These are phyloP conservation scores for Malus hybrid DNA, from an alignment of 331 rosid genomes.

Conservation along the genomic window DNA sequence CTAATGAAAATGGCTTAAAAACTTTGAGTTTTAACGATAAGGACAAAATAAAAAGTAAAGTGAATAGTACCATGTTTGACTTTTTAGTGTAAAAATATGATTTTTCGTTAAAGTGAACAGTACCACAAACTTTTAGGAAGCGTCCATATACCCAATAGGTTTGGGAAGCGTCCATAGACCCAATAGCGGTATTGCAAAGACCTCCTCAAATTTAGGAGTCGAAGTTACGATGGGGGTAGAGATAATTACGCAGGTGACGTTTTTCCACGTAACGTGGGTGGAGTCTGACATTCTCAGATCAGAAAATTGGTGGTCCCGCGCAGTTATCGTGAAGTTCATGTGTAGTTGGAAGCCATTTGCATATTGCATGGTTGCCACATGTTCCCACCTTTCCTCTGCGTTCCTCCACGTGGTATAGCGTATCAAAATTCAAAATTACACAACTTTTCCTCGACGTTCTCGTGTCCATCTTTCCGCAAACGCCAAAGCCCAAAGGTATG, in stretches of 20 bases:
- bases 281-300: neutral
- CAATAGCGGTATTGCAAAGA: neutral
- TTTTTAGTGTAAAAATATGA: too few species aligned
- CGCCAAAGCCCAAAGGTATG: too few species aligned
- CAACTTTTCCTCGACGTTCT: neutral
- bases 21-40: too few species aligned
- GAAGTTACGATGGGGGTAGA: neutral
- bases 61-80: too few species aligned
- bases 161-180: constrained; percentile 7
- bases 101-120: too few species aligned
- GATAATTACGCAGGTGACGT: constrained; percentile 8
- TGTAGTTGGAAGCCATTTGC: neutral
- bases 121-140: too few species aligned
- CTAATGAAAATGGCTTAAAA: too few species aligned
- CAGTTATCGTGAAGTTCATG: neutral
- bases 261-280: constrained; percentile 15
- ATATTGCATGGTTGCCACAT: constrained; percentile 7
- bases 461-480: too few species aligned
- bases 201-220: constrained; percentile 19
- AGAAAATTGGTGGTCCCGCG: neutral
- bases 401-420: neutral
- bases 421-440: neutral
- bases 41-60: too few species aligned
- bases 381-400: neutral
- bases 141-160: too few species aligned